Evolutionary conservation across 2,329 filamentous ascomycete genomes (phyloP), one percentile per base, ranked within the genome.

Genomic region (Ophiostoma ips): DNA sequence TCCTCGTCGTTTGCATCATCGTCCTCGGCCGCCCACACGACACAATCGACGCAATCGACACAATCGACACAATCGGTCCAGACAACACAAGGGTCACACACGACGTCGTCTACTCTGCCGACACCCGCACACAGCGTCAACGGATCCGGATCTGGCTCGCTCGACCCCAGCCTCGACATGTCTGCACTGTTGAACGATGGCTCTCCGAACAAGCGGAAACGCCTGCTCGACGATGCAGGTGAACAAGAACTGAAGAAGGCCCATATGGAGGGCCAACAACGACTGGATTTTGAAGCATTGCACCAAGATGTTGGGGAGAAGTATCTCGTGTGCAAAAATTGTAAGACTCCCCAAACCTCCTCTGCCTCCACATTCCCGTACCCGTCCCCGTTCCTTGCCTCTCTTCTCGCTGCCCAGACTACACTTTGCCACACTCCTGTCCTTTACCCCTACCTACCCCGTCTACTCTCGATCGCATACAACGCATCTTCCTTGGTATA

Each of bases 241-340:
- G 71, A 74, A 60, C 72, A 71, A 60, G 69, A 40, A 11, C 34
- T 45, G 35, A 82, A 82, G 67, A 82, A 82, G 66, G 66, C 73
- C 61, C 73, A 81, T 58, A 65, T 77, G 65, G 77, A 80, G 68
- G 71, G 55, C 44, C 54, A 74, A 63, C 70, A 73, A 67, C 74
- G 70, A 66, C 68, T 75, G 57, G 74, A 73, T 66, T 79, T 82
- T 65, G 72, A 80, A 59, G 74, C 79, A 65, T 70, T 83, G 58
- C 78, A 82, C 62, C 65, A 77, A 60, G 76, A 83, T 70, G 77
- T 83, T 55, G 79, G 78, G 66, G 68, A 73, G 61, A 81, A 81
- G 68, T 81, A 81, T 66, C 72, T 81, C 60, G 71, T 83, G 67
- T 76, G 77, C 71, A 76, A 72, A 71, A 77, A 70, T 69, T 71